phyloP scores from a whole-genome alignment of 2,329 filamentous ascomycete species.

The Graphium sp. region DNA sequence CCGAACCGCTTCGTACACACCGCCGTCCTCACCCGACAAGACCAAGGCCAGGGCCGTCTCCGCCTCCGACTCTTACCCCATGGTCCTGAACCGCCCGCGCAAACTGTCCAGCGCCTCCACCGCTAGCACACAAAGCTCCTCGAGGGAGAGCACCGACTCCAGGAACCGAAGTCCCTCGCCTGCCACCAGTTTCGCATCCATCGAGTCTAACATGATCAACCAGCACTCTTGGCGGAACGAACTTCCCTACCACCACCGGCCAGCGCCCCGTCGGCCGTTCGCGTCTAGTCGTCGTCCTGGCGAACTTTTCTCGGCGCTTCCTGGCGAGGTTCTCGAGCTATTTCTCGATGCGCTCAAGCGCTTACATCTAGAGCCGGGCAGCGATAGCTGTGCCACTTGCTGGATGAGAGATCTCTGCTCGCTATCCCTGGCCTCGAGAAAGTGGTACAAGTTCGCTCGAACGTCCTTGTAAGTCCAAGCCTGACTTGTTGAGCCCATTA shows the following conservation, averaged over 20 bases:
- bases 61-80: slow-evolving; percentile 3
- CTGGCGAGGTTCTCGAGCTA: slow-evolving; percentile 39
- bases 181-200: slow-evolving; percentile 21
- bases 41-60: no score
- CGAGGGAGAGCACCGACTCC: slow-evolving; percentile 11
- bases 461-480: slow-evolving; percentile 27
- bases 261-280: slow-evolving; percentile 10
- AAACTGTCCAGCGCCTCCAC: slow-evolving; percentile 15
- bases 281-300: slow-evolving; percentile 23
- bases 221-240: slow-evolving; percentile 8
- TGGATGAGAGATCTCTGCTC: slow-evolving; percentile 45
- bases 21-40: not conserved
- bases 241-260: slow-evolving; percentile 8
- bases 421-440: slow-evolving; percentile 30
- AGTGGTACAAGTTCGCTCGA: slow-evolving; percentile 32
- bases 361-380: slow-evolving; percentile 27
- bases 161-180: slow-evolving; percentile 13
- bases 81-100: slow-evolving; percentile 16
- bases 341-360: slow-evolving; percentile 36
- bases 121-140: slow-evolving; percentile 11
- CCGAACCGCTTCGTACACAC: not conserved
- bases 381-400: slow-evolving; percentile 43
- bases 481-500: not conserved
- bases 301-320: slow-evolving; percentile 36
- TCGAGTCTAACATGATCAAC: slow-evolving; percentile 13